Base-by-base conservation (phyloP, 1,284 basidiomycete genomes). In the Tausonia pullulans region DNA sequence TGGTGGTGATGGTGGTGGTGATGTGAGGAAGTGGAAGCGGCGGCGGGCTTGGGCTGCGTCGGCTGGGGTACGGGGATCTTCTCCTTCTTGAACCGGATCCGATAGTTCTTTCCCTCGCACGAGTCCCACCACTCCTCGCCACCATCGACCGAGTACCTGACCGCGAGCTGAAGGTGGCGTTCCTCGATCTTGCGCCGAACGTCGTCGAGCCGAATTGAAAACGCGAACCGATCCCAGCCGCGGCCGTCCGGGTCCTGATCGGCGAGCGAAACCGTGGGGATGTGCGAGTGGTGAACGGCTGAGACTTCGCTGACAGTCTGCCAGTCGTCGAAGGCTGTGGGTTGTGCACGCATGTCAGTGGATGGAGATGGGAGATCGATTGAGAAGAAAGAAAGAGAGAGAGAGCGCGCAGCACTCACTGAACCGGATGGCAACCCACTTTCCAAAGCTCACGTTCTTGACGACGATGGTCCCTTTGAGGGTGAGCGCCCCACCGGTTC, bases 201-300 rank as follows among this genome's bases (percentile, higher is more conserved):
- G 70, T 90, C 87, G 68, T 87, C 86, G 45, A 94, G 80, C 61
- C 82, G 83, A 72, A 93, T 84, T 4, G 72, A 69, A 69, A 79
- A 79, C 62, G 72, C 71, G 74, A 80, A 79, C 49, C 78, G 71
- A 68, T 79, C 79, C 78, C 78, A 79, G 9, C 75, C 75, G 67
- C 77, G 59, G 53, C 61, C 58, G 43, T 40, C 3, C 53, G 58
- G 43, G 63, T 56, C n/a, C 52, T 61, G 51, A 53, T 64, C 39
- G 58, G 62, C 57, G 57, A 67, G 55, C 51, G 57, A 50, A 16
- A 71, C 67, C 27, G 74, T 62, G 2, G 77, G 74, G 16, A 78
- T 73, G 66, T 78, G 75, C n/a, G 70, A 70, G 48, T 77, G 72
- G 69, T 79, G 78, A 6, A 71, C 69, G 8, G 72, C 77, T 14